Base-by-base conservation (phyloP, 305 asterid species). In the Salvia sclarea region DNA sequence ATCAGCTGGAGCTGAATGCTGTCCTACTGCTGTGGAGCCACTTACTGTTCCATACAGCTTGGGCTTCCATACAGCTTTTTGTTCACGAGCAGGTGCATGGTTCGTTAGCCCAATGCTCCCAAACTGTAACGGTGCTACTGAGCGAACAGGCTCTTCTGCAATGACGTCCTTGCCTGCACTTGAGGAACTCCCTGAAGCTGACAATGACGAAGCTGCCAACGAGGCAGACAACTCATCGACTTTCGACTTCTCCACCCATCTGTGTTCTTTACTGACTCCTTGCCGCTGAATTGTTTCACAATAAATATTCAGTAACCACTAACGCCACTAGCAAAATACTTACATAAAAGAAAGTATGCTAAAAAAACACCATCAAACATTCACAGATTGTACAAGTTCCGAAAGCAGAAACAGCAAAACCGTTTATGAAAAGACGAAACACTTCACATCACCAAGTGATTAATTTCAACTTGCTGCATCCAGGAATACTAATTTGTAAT, bases 1-100 rank as follows among this genome's bases (percentile, higher is more conserved):
- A 76, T 40, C 75, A 60, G 24, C 74, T 49, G 86, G 76, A 77
- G 77, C 81, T 67, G 79, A 75, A 35, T 58, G 76, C 57, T 37
- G 73, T 70, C 74, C 83, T 22, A 68, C 75, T 25, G 71, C 7
- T 14, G 79, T 52, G 16, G 69, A 20, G 69, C 80, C 93, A 57
- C 81, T 77, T 18, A 81, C 77, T 24, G 91, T 88, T 82, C 90
- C 95, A 75, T 79, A 83, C 11, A 95, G 75, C 78, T 77, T 87
- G 69, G 91, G 88, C 69, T 81, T 84, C 95, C 91, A 83, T 24
- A 82, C 41, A 53, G 71, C 76, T 64, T 79, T 71, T 69, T 86
- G 84, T 78, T 77, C 85, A 13, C 75, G 77, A 54, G 56, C 78
- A 54, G 83, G 85, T 33, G 45, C 77, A 69, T 67, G 75, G 69